A percentile compares a stretch with the other conserved stretches of the same genome.
phyloP scores from a whole-genome alignment of 495 filamentous ascomycete genomes.

The Symbiotaphrina buchneri region DNA sequence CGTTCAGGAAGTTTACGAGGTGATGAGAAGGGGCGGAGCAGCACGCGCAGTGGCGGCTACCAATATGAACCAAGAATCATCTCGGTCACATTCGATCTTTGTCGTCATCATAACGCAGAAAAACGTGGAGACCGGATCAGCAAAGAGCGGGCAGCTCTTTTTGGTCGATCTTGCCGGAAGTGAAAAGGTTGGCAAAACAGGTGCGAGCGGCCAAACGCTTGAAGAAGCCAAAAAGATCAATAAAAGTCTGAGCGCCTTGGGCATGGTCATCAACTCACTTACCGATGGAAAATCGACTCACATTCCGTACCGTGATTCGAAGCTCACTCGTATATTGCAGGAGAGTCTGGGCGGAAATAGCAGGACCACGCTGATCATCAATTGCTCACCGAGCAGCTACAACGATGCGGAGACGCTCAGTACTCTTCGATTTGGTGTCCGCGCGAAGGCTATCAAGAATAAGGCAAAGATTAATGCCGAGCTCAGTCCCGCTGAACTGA shows the following conservation, averaged over 20 bases:
- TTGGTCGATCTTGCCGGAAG: constrained; percentile 93
- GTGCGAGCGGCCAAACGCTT: constrained; percentile 88
- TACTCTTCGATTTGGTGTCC: constrained; percentile 84
- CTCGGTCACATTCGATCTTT: constrained; percentile 95
- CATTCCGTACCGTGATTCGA: constrained; percentile 93
- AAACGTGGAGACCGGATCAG: constrained; percentile 89
- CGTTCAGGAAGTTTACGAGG: constrained; percentile 88
- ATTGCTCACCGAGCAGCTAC: constrained; percentile 94
- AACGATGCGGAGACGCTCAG: constrained; percentile 92
- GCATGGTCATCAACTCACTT: constrained; percentile 96
- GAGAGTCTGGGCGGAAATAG: constrained; percentile 95
- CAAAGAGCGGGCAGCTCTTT: constrained; percentile 91
- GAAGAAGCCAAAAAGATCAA: constrained; percentile 99
- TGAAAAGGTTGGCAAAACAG: constrained; percentile 97
- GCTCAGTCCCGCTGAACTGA: constrained; percentile 84
- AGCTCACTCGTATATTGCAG: constrained; percentile 90
- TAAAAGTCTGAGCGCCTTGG: constrained; percentile 91
- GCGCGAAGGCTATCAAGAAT: constrained; percentile 98
- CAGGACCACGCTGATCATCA: constrained; percentile 90
- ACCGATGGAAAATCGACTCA: constrained; percentile 98
- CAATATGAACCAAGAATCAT: constrained; percentile 99
- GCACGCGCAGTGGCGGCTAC: constrained; percentile 90
- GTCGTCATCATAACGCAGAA: constrained; percentile 95
- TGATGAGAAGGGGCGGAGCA: constrained; percentile 80
- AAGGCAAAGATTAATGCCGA: constrained; percentile 99